These are phyloP conservation scores for Phytopythium kandeliae DNA, from an alignment of 352 stramenopile genomes.

Conservation along the genomic window DNA sequence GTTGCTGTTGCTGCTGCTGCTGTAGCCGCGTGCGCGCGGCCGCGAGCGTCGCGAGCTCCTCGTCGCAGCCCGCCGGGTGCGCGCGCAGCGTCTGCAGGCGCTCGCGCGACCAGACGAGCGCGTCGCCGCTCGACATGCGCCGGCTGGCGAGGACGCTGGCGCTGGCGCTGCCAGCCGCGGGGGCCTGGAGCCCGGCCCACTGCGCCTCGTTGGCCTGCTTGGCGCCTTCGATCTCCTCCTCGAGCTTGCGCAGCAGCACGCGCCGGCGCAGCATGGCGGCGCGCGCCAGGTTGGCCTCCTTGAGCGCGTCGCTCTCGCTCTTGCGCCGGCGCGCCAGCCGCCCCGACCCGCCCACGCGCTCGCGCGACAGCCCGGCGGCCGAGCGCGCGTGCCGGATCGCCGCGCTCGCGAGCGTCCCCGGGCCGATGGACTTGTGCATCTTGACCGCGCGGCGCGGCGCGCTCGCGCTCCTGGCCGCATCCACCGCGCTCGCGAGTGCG, in stretches of 20 bases:
- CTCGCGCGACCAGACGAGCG: slow-evolving; percentile 36
- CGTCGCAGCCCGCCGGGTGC: slow-evolving; percentile 49
- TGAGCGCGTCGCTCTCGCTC: slow-evolving; percentile 63
- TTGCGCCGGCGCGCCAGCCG: slow-evolving; percentile 46
- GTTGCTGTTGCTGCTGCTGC: too few relatives aligned
- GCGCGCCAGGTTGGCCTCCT: slow-evolving; percentile 41
- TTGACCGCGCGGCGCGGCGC: slow-evolving; percentile 15
- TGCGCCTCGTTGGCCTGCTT: slow-evolving; percentile 53
- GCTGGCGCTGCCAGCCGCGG: too few relatives aligned
- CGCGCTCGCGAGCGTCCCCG: neutral
- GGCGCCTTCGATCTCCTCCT: slow-evolving; percentile 67
- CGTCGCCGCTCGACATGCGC: slow-evolving; percentile 18
- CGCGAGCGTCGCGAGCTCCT: slow-evolving; percentile 44
- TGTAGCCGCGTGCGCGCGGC: slow-evolving; percentile 13
- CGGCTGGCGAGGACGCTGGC: too few relatives aligned
- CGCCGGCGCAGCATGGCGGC: slow-evolving; percentile 61
- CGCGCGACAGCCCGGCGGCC: slow-evolving; percentile 8
- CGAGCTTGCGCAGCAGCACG: slow-evolving; percentile 58
- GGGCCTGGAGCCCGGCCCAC: too few relatives aligned
- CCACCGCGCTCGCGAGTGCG: neutral
- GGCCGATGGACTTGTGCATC: slow-evolving; percentile 9
- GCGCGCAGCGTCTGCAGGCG: slow-evolving; percentile 46
- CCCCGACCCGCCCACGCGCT: slow-evolving; percentile 9
- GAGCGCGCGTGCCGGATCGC: slow-evolving; percentile 6
- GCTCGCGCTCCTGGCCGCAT: too few relatives aligned